Evolutionary conservation across 129 eudicot genomes (phyloP).

Genomic region (Artemisia tridentata): DNA sequence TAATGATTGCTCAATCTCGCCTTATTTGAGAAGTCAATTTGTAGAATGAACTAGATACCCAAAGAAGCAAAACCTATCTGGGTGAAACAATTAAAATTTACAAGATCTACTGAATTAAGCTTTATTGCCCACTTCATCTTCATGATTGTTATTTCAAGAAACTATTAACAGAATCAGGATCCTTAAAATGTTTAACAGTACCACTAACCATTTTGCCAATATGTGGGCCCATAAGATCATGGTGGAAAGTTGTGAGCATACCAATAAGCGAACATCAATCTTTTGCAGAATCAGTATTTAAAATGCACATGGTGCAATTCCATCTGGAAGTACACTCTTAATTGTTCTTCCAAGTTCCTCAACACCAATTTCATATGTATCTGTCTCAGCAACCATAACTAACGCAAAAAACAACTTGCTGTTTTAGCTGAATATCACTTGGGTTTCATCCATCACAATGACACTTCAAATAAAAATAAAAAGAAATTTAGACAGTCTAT

Average conservation of each 20-base stretch:
- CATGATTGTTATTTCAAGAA: too few species aligned
- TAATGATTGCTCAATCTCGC: neutral
- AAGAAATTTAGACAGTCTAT: too few species aligned
- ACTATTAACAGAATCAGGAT: conserved; percentile 76
- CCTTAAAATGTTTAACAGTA: conserved; percentile 76
- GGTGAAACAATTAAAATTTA: too few species aligned
- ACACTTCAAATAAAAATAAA: too few species aligned
- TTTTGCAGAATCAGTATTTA: conserved; percentile 73
- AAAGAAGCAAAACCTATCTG: conserved; percentile 42
- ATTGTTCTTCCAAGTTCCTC: conserved; percentile 68
- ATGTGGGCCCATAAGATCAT: conserved; percentile 50
- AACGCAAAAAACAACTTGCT: conserved; percentile 35
- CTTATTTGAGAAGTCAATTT: neutral
- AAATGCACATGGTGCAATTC: conserved; percentile 59
- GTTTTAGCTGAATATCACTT: too few species aligned
- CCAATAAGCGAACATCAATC: conserved; percentile 74
- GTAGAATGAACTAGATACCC: neutral
- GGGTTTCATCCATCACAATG: too few species aligned
- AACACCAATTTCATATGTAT: conserved; percentile 74
- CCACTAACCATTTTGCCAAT: conserved; percentile 64
- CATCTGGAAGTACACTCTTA: conserved; percentile 60
- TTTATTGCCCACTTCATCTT: too few species aligned
- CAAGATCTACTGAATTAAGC: too few species aligned
- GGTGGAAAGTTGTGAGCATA: conserved; percentile 54
- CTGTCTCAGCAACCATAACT: conserved; percentile 78